phyloP scores from a whole-genome alignment of 129 eudicot genomes.

The carrot (Daucus carota) region DNA sequence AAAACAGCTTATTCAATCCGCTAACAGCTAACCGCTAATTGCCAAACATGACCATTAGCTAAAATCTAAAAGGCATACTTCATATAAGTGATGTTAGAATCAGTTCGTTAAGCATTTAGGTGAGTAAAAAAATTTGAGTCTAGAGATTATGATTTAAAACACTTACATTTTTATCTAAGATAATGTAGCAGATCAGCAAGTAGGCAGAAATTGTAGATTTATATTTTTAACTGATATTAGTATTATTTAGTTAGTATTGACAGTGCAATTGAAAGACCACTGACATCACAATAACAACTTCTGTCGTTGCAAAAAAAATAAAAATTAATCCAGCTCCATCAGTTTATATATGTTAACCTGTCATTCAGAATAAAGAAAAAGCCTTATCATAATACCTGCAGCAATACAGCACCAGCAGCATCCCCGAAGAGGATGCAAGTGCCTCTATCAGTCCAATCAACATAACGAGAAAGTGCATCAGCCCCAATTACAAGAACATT shows the following conservation, averaged over 20 bases:
- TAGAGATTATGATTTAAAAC: background rate
- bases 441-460: conserved; percentile 95
- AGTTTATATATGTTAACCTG: background rate
- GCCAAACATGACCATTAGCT: too few relatives aligned
- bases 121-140: too few relatives aligned
- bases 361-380: background rate
- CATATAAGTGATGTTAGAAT: background rate
- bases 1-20: too few relatives aligned
- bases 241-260: background rate
- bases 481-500: conserved; percentile 86
- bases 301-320: background rate
- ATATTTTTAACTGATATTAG: background rate
- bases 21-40: too few relatives aligned
- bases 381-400: conserved; percentile 40
- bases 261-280: too few relatives aligned
- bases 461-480: conserved; percentile 78
- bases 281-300: background rate
- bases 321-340: background rate
- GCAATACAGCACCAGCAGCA: conserved; percentile 94
- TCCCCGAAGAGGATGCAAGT: conserved; percentile 89
- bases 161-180: background rate
- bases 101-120: too few relatives aligned
- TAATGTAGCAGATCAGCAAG: background rate
- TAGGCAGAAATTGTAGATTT: background rate
- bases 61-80: too few relatives aligned